Conservation (phyloP, 768 basidiomycete genomes). For the Termitomyces sp. region DNA sequence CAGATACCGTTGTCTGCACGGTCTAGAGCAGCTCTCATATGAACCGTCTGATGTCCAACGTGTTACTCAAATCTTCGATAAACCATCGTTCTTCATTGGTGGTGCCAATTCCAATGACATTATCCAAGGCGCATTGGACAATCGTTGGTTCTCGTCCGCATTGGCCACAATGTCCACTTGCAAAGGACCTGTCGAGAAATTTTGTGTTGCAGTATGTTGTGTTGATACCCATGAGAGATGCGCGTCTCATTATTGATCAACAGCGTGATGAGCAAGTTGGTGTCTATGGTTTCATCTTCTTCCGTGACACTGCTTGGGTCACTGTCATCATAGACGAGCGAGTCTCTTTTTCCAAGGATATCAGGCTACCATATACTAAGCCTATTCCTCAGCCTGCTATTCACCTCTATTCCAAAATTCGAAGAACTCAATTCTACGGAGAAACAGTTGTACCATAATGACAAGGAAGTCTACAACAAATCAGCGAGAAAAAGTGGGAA, state of each 20-base stretch:
- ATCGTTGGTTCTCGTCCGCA: constrained; percentile 57
- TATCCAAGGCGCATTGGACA: constrained; percentile 45
- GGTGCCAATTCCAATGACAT: constrained; percentile 44
- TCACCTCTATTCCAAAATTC: too few species aligned
- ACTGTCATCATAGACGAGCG: constrained; percentile 59
- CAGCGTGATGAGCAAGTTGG: constrained; percentile 53
- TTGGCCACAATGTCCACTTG: constrained; percentile 46
- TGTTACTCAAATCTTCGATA: constrained; percentile 49
- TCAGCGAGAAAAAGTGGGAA: too few species aligned
- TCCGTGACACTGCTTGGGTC: constrained; percentile 50
- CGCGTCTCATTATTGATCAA: background rate
- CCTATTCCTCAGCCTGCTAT: too few species aligned
- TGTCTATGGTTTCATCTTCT: constrained; percentile 61
- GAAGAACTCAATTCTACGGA: too few species aligned
- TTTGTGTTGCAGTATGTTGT: constrained; percentile 46
- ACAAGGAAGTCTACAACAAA: too few species aligned
- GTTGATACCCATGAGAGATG: background rate
- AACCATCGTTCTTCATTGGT: constrained; percentile 48
- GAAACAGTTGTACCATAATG: too few species aligned
- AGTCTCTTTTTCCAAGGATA: background rate
- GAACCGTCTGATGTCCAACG: constrained; percentile 40
- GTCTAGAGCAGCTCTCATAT: constrained; percentile 22
- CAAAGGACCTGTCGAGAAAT: constrained; percentile 46
- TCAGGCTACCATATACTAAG: background rate
- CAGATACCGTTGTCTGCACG: constrained; percentile 40